Evolutionary conservation across 768 basidiomycete genomes (phyloP).

Genomic region (Leccinellum rugosiceps): DNA sequence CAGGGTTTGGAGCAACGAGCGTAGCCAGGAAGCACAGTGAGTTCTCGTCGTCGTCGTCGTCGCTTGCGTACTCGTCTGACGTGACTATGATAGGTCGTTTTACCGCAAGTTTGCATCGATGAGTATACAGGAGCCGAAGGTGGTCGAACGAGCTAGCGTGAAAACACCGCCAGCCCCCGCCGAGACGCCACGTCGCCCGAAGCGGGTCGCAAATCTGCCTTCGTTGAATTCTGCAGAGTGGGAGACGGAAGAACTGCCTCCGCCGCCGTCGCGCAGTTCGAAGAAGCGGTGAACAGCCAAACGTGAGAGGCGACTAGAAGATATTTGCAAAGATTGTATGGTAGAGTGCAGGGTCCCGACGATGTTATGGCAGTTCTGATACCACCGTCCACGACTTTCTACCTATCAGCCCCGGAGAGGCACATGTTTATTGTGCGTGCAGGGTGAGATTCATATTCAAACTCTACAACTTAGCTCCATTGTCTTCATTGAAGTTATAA

Average conservation of each 20-base stretch:
- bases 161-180: not conserved
- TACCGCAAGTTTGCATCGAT: constrained; percentile 22
- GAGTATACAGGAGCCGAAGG: constrained; percentile 31
- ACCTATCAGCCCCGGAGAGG: too few relatives aligned
- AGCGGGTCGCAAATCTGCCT: constrained; percentile 40
- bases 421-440: too few relatives aligned
- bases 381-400: too few relatives aligned
- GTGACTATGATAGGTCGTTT: constrained; percentile 13
- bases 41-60: constrained; percentile 16
- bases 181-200: constrained; percentile 17
- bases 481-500: too few relatives aligned
- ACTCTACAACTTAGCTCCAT: too few relatives aligned
- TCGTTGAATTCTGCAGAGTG: constrained; percentile 49
- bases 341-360: too few relatives aligned
- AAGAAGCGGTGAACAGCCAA: constrained; percentile 1
- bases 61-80: not conserved
- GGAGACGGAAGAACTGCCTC: constrained; percentile 48
- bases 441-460: too few relatives aligned
- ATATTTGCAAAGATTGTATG: too few relatives aligned
- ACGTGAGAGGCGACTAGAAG: not conserved
- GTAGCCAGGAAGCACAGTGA: constrained; percentile 76
- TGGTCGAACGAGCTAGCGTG: constrained; percentile 1
- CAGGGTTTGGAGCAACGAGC: constrained; percentile 65
- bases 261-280: constrained; percentile 42
- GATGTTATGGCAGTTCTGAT: too few relatives aligned